Base-by-base conservation (phyloP, 2,329 filamentous ascomycete genomes). In the Beauveria scarabaeidicola region DNA sequence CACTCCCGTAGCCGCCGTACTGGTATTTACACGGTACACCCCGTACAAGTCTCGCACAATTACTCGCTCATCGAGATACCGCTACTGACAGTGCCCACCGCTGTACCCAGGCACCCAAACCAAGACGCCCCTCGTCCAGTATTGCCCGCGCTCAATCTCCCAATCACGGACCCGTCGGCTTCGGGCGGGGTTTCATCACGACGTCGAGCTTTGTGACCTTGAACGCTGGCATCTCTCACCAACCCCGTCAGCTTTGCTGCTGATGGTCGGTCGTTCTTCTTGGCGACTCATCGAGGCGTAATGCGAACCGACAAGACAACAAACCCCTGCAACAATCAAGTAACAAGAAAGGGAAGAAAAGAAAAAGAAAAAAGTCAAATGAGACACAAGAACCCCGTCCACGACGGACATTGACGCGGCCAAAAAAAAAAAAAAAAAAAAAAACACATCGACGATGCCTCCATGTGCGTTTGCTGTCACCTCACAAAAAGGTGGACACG, bases 371-470 rank as follows among this genome's bases (percentile, higher is more conserved):
- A 48, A 43, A 43, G 29, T 50, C 38, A 44, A 58, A 58, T 44
- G 55, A 58, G 38, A 50, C 46, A 43, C 19, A 23, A 32, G n/a
- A 32, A 47, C n/a, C 25, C 46, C 55, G 41, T 51, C 17, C 47
- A 15, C 32, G 32, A 9, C 5, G 32, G 32, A 36, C 32, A 36
- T 44, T 25, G 47, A 48, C 17, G 19, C 46, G 36, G 36, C 15
- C 32, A 44, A 32, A 54, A 41, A 43, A 44, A 38, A 52, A 41
- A 53, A 44, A 32, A 36, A 36, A 36, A 52, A 41, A 53, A 44
- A 32, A 36, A 36, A 36, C n/a, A 58, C 55, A 58, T 58, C 55
- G 55, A 43, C 55, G 55, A 58, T 58, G 55, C 55, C 47, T 38
- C 38, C 55, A 58, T 58, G 55, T 58, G 55, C 47, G 46, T 36